These are phyloP conservation scores for Ettlia oleoabundans DNA, from an alignment of 139 green algal genomes.

Conservation along the genomic window DNA sequence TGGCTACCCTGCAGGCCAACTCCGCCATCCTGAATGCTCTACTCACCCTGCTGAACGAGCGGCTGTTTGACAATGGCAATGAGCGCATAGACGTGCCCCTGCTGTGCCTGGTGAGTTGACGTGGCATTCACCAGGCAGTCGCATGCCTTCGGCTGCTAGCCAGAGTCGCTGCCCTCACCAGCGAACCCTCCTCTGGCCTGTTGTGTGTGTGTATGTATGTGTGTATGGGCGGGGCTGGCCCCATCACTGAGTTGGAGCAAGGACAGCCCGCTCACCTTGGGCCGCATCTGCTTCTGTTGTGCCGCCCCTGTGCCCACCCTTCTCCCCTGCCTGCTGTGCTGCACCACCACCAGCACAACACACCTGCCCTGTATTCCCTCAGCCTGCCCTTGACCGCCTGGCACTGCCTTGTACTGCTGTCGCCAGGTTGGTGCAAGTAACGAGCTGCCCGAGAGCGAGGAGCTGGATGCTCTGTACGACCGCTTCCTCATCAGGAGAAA, in stretches of 20 bases:
- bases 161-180: too few relatives aligned
- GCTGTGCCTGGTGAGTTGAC: slow-evolving; percentile 66
- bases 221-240: too few relatives aligned
- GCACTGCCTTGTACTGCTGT: not conserved
- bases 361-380: too few relatives aligned
- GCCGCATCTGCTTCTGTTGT: too few relatives aligned
- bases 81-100: slow-evolving; percentile 76
- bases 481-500: slow-evolving; percentile 88
- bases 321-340: too few relatives aligned
- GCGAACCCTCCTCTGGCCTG: too few relatives aligned
- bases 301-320: too few relatives aligned
- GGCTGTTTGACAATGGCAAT: slow-evolving; percentile 96
- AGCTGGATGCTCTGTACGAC: slow-evolving; percentile 96
- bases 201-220: too few relatives aligned
- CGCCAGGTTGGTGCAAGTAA: slow-evolving; percentile 91
- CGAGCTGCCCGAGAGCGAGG: slow-evolving; percentile 94
- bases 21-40: slow-evolving; percentile 96
- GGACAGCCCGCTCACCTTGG: too few relatives aligned
- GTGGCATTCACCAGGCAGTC: not conserved
- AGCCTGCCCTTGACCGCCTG: not conserved
- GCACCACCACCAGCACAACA: too few relatives aligned
- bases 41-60: slow-evolving; percentile 96
- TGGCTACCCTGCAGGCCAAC: slow-evolving; percentile 75
- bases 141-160: too few relatives aligned
- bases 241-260: too few relatives aligned